Evolutionary conservation across 805 yeast genomes (phyloP).

Genomic region (Candida vartiovaarae): DNA sequence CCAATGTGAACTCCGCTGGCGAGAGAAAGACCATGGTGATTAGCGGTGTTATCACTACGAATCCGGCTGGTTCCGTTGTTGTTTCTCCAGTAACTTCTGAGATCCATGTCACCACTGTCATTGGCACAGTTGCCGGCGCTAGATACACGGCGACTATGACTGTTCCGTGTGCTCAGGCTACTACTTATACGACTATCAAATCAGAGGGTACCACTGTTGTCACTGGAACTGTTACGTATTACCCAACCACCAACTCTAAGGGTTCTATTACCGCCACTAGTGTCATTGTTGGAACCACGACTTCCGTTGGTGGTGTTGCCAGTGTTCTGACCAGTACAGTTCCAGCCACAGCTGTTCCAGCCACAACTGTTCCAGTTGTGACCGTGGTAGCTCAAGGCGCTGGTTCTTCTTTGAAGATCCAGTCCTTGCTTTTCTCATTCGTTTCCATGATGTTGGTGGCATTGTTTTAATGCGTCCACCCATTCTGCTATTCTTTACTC

Average conservation of each 20-base stretch:
- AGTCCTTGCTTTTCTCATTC: background rate
- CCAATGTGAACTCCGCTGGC: constrained; percentile 3
- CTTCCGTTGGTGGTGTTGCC: background rate
- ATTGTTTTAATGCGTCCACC: background rate
- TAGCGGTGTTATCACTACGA: constrained; percentile 2
- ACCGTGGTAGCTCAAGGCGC: background rate
- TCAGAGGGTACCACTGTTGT: background rate
- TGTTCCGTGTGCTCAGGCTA: constrained; percentile 1
- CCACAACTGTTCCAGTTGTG: background rate
- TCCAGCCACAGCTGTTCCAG: background rate
- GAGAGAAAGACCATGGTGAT: constrained; percentile 1
- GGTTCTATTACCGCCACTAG: background rate
- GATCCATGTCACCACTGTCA: background rate
- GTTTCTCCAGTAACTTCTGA: background rate
- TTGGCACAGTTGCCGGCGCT: background rate
- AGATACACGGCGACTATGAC: background rate
- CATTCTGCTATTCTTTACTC: too few relatives aligned
- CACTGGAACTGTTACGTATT: background rate
- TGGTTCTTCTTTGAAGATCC: background rate
- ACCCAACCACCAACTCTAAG: too few relatives aligned
- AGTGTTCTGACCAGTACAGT: background rate
- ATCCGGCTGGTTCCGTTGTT: background rate
- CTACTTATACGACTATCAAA: background rate
- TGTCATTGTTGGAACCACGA: background rate
- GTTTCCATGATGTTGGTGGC: background rate